Base-by-base conservation (phyloP, 441 rosid species). In the Gossypium trilobum region DNA sequence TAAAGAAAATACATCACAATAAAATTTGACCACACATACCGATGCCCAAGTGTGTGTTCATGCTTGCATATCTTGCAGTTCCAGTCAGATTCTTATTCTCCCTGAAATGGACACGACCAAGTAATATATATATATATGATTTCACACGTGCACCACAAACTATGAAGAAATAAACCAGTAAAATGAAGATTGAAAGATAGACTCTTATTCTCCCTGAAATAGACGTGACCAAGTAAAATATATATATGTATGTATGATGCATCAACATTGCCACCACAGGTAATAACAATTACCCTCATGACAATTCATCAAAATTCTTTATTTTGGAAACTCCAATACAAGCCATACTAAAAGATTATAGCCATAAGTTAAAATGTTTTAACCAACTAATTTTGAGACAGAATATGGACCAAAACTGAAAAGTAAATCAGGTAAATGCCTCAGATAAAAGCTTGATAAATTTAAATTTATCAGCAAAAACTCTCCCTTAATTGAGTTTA, bases 61-160 rank as follows among this genome's bases (percentile, higher is more conserved):
- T 91, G 86, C 99, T 95, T 23, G 97, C 99, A 87, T 92, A 95
- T 87, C 99, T 91, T 66, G 98, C 97, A 78, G 99, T 95, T 70
- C 99, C 98, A 1, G 98, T 92, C 78, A 95, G 85, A 81, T 92
- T 95, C 80, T 95, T 92, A 71, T 95, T 95, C 78, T 95, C 99
- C 80, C 99, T 95, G 89, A 82, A 91, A 69, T 11, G 57, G 48
- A 50, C 6, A 70, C n/a, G 25, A 64, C n/a, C 61, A 77, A 50
- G 52, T 50, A 72, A 5, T 16, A 31, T 16, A 31, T 25, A 31
- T 25, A 3, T 31, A 5, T 0, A 4, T 17, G 10, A 17, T 14
- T 31, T 5, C 5, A 29, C 1, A 23, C 1, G 16, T 55, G 22
- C n/a, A 71, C 33, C 55, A 13, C 20, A 44, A 13, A 22, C 29